Evolutionary conservation across 2,329 filamentous ascomycete genomes (phyloP), one percentile per base, ranked within the genome.

Genomic region (Stachybotrys echinatus): DNA sequence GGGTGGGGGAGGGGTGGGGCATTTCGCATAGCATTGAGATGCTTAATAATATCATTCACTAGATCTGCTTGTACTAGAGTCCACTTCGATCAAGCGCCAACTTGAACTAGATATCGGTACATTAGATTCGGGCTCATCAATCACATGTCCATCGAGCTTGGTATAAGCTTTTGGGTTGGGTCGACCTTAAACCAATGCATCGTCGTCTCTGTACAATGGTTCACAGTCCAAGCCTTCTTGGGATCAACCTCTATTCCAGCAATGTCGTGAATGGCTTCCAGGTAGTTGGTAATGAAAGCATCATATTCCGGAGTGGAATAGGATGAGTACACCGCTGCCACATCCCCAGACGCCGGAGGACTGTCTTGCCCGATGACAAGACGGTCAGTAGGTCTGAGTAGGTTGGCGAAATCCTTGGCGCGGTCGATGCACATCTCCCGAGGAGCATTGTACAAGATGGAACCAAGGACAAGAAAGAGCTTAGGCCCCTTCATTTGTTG

Each of bases 361-460:
- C 42, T 43, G 42, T 43, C 42, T 43, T 43, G 42, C 42, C 42
- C 42, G 42, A 43, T 22, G 42, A 43, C 42, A n/a, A 43, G 42
- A 22, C 42, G 42, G 42, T 43, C 42, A 22, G 20, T 22, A 22
- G 42, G 42, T 22, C 20, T 22, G 42, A 43, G 42, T 22, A 43
- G 18, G 18, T 22, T 43, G 42, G 42, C 42, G 42, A 43, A 43
- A 43, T 22, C 42, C 42, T 43, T 43, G 42, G 42, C 42, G 18
- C 42, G 42, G 20, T 43, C 42, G 42, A 43, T 43, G 42, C 42
- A 43, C n/a, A 43, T 43, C 42, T 43, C 20, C 18, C 20, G n/a
- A 43, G 42, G 42, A 20, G 42, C 42, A 43, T 43, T 23, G 42
- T 43, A 43, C 42, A 43, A 22, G 42, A 43, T 43, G 42, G 42